A percentile compares a stretch with the other conserved stretches of the same genome.
Evolutionary conservation across 1,139 yeast genomes (phyloP).

Genomic region (Schwanniomyces etchellsii): DNA sequence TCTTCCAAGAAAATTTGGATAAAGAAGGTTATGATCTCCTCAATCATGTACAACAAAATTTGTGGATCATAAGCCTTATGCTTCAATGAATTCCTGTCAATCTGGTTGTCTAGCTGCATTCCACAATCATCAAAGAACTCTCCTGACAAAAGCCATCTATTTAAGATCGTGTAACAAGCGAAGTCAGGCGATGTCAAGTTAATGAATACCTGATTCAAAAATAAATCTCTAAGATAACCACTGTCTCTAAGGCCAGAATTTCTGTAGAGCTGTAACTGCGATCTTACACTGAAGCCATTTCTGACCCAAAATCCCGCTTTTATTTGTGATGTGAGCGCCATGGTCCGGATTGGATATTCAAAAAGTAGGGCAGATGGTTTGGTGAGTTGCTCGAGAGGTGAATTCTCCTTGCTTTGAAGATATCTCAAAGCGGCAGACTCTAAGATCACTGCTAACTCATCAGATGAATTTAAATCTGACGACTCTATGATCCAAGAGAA

Average conservation of each 20-base stretch:
- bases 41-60: conserved; percentile 57
- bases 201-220: conserved; percentile 62
- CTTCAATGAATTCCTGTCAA: not conserved
- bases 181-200: conserved; percentile 53
- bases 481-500: conserved; percentile 66
- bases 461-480: conserved; percentile 25
- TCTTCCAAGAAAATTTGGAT: conserved; percentile 70
- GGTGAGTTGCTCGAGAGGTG: conserved; percentile 2
- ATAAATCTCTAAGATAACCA: conserved; percentile 74
- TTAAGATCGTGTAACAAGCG: conserved; percentile 54
- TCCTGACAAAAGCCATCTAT: conserved; percentile 52
- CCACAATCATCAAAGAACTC: conserved; percentile 1
- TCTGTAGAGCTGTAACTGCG: conserved; percentile 75
- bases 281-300: conserved; percentile 61
- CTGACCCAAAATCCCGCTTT: conserved; percentile 59
- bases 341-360: conserved; percentile 73
- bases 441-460: conserved; percentile 13
- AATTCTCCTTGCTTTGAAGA: not conserved
- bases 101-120: not conserved
- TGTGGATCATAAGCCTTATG: conserved; percentile 33
- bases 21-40: conserved; percentile 70
- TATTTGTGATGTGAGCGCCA: conserved; percentile 52
- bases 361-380: conserved; percentile 24
- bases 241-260: conserved; percentile 79
- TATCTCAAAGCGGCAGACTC: conserved; percentile 6